Evolutionary conservation across 2,329 filamentous ascomycete species (phyloP).

Genomic region (Aspergillus novofumigatus): DNA sequence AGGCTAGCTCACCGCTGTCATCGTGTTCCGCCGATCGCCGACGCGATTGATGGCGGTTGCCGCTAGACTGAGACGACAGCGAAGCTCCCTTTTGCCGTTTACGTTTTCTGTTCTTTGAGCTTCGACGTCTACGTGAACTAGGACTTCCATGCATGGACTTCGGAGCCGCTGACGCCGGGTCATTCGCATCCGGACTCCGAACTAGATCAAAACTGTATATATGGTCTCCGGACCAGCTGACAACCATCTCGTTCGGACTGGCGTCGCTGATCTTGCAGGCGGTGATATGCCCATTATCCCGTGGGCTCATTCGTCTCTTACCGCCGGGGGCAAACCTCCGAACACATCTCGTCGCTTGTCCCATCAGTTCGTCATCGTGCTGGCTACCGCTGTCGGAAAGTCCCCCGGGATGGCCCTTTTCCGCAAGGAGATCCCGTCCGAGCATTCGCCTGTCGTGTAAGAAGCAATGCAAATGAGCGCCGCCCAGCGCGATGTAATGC

Average conservation of each 20-base stretch:
- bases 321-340: constrained; percentile 62
- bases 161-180: constrained; percentile 29
- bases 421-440: constrained; percentile 53
- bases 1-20: constrained; percentile 44
- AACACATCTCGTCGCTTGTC: constrained; percentile 61
- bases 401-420: constrained; percentile 46
- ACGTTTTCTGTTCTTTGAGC: constrained; percentile 49
- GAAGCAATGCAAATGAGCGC: constrained; percentile 66
- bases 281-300: constrained; percentile 61
- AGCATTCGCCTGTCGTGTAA: constrained; percentile 66
- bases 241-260: constrained; percentile 63
- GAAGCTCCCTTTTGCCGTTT: constrained; percentile 51
- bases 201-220: constrained; percentile 65
- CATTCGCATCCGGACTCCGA: constrained; percentile 53
- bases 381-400: constrained; percentile 40
- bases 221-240: constrained; percentile 64
- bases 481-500: constrained; percentile 65
- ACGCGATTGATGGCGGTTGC: constrained; percentile 45
- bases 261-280: constrained; percentile 68
- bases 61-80: constrained; percentile 40
- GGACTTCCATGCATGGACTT: constrained; percentile 22
- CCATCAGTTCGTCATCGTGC: constrained; percentile 53
- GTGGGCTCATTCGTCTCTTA: constrained; percentile 43
- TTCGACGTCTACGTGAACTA: constrained; percentile 28
- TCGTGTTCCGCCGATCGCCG: constrained; percentile 42